A percentile compares a stretch with the other conserved stretches of the same genome.
These are phyloP conservation scores for Aphanomyces invadans DNA, from an alignment of 352 stramenopile species.

Conservation along the genomic window DNA sequence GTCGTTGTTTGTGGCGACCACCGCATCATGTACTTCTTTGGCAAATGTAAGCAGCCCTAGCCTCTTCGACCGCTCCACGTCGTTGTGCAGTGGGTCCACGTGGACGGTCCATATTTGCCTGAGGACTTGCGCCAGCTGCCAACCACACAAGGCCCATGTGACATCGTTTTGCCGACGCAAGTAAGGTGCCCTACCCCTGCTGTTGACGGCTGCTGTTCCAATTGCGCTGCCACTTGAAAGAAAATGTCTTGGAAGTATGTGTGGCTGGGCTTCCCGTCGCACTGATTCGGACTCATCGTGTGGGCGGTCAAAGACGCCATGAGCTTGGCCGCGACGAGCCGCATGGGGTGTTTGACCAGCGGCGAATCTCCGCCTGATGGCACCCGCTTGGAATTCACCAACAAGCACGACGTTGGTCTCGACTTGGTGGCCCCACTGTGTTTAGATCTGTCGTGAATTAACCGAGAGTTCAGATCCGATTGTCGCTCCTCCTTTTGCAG, in stretches of 20 bases:
- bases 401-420: too few relatives aligned
- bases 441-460: too few relatives aligned
- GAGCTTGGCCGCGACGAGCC: neutral
- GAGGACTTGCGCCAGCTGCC: neutral
- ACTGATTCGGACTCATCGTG: neutral
- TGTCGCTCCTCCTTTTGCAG: neutral
- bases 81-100: conserved; percentile 5
- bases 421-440: neutral
- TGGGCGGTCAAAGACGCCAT: neutral
- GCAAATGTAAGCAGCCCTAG: neutral
- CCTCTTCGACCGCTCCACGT: neutral
- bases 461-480: neutral
- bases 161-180: too few relatives aligned
- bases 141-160: neutral
- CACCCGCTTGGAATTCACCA: neutral
- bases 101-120: conserved; percentile 7
- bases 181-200: neutral
- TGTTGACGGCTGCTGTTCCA: neutral
- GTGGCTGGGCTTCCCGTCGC: neutral
- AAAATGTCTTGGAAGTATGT: conserved; percentile 6
- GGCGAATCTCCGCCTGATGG: neutral
- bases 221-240: neutral
- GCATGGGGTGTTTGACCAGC: conserved; percentile 17
- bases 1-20: too few relatives aligned
- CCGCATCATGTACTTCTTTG: too few relatives aligned